Percentiles rank a stretch among this genome's conserved stretches.
Evolutionary conservation across 2,329 filamentous ascomycete species (phyloP).

Genomic region (Epichloe sibirici): DNA sequence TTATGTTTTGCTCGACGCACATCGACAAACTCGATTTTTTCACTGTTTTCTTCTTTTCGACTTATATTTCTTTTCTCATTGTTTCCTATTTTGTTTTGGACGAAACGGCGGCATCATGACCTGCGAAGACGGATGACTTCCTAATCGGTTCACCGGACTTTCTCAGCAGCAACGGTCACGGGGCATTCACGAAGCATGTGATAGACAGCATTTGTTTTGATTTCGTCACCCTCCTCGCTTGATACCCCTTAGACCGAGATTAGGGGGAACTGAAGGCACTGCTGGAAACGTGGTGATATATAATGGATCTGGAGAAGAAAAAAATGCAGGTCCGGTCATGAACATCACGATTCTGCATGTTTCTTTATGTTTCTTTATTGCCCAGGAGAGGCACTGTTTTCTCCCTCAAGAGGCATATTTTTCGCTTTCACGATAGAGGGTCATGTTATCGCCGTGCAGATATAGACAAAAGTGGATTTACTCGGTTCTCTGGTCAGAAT

Average conservation of each 20-base stretch:
- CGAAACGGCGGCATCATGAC: constrained; percentile 32
- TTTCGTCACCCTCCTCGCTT: constrained; percentile 30
- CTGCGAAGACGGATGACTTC: constrained; percentile 23
- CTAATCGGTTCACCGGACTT: constrained; percentile 19
- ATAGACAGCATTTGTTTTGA: constrained; percentile 33
- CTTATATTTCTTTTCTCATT: background rate
- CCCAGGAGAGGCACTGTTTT: constrained; percentile 23
- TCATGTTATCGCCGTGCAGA: constrained; percentile 33
- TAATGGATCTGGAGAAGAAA: constrained; percentile 17
- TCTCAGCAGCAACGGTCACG: constrained; percentile 24
- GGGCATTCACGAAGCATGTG: constrained; percentile 30
- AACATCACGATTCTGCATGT: constrained; percentile 24
- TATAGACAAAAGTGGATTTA: constrained; percentile 57
- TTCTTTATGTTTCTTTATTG: constrained; percentile 26
- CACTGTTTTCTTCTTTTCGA: constrained; percentile 9
- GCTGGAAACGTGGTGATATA: constrained; percentile 24
- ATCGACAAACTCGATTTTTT: background rate
- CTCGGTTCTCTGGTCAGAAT: constrained; percentile 42
- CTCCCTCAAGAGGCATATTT: constrained; percentile 22
- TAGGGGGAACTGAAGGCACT: constrained; percentile 26
- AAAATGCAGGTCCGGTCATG: constrained; percentile 9
- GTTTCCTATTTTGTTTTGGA: constrained; percentile 9
- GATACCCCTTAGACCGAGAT: constrained; percentile 33
- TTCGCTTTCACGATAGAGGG: constrained; percentile 30
- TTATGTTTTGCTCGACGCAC: background rate